A percentile compares a stretch with the other conserved stretches of the same genome.
phyloP scores from a whole-genome alignment of 2,329 filamentous ascomycete genomes.

The Cytospora chrysosperma region DNA sequence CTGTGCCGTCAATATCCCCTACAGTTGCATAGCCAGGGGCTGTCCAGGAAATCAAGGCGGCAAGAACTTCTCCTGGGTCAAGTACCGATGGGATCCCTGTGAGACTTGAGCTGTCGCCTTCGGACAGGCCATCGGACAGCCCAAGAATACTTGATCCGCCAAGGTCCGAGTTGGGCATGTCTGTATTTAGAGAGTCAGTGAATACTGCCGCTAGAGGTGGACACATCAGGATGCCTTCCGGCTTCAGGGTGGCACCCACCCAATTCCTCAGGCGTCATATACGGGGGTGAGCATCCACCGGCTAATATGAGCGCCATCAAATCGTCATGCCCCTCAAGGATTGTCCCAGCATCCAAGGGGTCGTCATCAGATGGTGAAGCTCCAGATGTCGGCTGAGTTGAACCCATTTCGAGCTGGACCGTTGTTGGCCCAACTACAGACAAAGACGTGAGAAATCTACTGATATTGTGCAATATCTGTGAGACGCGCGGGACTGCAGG shows the following conservation, averaged over 20 bases:
- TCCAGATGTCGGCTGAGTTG: background rate
- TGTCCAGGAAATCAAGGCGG: background rate
- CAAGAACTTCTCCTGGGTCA: background rate
- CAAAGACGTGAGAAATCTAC: background rate
- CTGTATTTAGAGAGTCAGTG: background rate
- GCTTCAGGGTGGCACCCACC: background rate
- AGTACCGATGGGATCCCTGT: background rate
- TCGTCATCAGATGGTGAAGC: background rate
- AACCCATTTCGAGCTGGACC: background rate
- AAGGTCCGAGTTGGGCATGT: background rate
- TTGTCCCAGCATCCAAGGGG: background rate
- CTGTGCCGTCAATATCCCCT: background rate
- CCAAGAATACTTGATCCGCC: background rate
- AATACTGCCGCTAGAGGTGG: background rate
- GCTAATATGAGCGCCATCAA: background rate
- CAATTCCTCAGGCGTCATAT: background rate
- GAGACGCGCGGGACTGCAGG: background rate
- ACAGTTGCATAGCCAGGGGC: background rate
- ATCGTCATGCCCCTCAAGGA: background rate
- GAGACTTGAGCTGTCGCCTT: background rate
- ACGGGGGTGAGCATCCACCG: background rate
- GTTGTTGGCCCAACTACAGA: background rate
- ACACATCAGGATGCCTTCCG: slow-evolving; percentile 9
- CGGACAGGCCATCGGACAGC: background rate
- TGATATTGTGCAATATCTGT: background rate